These are phyloP conservation scores for Erigeron canadensis DNA, from an alignment of 129 eudicot species.

Conservation along the genomic window DNA sequence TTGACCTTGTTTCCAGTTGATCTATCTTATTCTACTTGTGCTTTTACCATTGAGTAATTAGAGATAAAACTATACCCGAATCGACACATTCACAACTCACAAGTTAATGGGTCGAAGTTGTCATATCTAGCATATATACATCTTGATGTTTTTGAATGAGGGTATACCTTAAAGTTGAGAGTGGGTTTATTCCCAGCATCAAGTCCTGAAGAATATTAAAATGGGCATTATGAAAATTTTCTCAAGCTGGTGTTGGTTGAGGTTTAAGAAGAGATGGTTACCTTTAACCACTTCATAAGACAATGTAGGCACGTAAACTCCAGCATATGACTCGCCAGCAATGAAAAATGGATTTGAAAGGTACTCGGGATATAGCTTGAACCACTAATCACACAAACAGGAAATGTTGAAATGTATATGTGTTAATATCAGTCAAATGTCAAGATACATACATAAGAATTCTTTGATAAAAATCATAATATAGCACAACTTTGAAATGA, in stretches of 20 bases:
- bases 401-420: background rate
- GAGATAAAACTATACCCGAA: background rate
- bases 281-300: conserved; percentile 85
- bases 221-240: conserved; percentile 11
- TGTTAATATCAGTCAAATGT: background rate
- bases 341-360: conserved; percentile 78
- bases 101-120: background rate
- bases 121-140: background rate
- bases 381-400: conserved; percentile 67
- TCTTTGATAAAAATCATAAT: background rate
- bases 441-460: background rate
- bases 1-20: background rate
- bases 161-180: conserved; percentile 76
- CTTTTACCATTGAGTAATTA: background rate
- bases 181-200: conserved; percentile 83
- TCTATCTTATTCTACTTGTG: background rate
- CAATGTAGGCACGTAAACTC: conserved; percentile 91
- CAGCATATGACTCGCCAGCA: conserved; percentile 95
- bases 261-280: conserved; percentile 29
- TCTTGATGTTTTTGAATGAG: background rate
- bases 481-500: no score
- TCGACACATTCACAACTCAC: background rate
- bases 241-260: conserved; percentile 13
- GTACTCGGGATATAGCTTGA: conserved; percentile 80
- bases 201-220: conserved; percentile 52